phyloP scores from a whole-genome alignment of 352 stramenopile genomes.

The Phytopythium montanum region DNA sequence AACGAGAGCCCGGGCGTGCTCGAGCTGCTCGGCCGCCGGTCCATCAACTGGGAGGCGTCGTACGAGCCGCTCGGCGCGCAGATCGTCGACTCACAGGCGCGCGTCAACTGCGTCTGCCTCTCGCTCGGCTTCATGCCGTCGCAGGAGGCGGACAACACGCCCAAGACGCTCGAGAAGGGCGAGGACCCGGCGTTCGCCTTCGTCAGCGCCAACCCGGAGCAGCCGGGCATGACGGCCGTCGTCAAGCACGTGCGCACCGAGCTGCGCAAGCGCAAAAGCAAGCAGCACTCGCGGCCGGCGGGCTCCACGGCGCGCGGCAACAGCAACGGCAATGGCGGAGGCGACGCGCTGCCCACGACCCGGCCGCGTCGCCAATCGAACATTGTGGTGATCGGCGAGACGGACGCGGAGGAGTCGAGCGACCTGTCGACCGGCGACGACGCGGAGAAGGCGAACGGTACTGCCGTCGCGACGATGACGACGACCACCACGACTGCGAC shows the following conservation, averaged over 20 bases:
- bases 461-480: constrained; percentile 1
- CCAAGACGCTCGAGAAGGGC: constrained; percentile 70
- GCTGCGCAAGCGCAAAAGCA: constrained; percentile 44
- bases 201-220: constrained; percentile 67
- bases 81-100: constrained; percentile 83
- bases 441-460: constrained; percentile 33
- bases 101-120: constrained; percentile 83
- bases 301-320: constrained; percentile 3
- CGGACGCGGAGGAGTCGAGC: constrained; percentile 67
- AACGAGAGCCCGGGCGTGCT: constrained; percentile 73
- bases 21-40: constrained; percentile 77
- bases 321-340: constrained; percentile 2
- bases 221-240: constrained; percentile 83
- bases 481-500: not conserved
- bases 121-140: constrained; percentile 80
- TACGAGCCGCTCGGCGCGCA: constrained; percentile 79
- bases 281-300: constrained; percentile 15
- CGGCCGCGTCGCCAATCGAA: constrained; percentile 70
- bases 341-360: constrained; percentile 18
- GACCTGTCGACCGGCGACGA: constrained; percentile 61
- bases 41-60: constrained; percentile 88
- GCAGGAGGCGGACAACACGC: constrained; percentile 60
- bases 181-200: constrained; percentile 84
- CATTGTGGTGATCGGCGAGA: constrained; percentile 86
- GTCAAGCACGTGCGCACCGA: constrained; percentile 75